Percentiles rank a stretch among this genome's conserved stretches.
phyloP scores from a whole-genome alignment of 768 basidiomycete species.

The Mycena haematopus region DNA sequence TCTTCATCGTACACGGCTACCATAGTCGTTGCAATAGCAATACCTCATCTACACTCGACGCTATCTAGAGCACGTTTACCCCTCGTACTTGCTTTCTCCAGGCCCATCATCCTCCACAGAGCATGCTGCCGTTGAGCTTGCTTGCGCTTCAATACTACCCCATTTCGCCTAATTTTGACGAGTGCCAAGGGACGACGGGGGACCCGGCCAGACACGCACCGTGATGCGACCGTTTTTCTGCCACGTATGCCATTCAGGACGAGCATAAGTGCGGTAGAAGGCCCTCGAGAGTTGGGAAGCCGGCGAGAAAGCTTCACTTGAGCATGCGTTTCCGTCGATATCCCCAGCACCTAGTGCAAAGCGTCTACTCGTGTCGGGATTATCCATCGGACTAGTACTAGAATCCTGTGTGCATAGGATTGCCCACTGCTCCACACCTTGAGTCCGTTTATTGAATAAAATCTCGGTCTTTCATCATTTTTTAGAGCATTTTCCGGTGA shows the following conservation, averaged over 20 bases:
- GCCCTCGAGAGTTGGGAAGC: constrained; percentile 15
- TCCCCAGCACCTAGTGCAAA: neutral
- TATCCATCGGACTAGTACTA: neutral
- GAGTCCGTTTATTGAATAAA: neutral
- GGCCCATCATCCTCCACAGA: neutral
- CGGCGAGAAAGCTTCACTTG: constrained; percentile 6
- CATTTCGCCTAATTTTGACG: neutral
- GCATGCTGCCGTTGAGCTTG: neutral
- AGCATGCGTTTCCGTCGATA: neutral
- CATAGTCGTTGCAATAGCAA: neutral
- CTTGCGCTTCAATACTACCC: neutral
- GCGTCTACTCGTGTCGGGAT: neutral
- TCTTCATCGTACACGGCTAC: too few species aligned
- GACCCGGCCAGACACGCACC: neutral
- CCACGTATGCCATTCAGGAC: constrained; percentile 1
- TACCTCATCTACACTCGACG: neutral
- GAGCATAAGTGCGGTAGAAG: constrained; percentile 24
- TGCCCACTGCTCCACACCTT: neutral
- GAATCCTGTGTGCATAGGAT: neutral
- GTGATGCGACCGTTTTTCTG: neutral
- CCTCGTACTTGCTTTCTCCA: neutral
- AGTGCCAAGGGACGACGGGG: neutral
- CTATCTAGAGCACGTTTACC: neutral
- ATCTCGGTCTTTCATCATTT: neutral
- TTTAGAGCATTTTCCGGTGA: neutral